Evolutionary conservation across 495 filamentous ascomycete genomes (phyloP).

Genomic region (Neurospora sp.): DNA sequence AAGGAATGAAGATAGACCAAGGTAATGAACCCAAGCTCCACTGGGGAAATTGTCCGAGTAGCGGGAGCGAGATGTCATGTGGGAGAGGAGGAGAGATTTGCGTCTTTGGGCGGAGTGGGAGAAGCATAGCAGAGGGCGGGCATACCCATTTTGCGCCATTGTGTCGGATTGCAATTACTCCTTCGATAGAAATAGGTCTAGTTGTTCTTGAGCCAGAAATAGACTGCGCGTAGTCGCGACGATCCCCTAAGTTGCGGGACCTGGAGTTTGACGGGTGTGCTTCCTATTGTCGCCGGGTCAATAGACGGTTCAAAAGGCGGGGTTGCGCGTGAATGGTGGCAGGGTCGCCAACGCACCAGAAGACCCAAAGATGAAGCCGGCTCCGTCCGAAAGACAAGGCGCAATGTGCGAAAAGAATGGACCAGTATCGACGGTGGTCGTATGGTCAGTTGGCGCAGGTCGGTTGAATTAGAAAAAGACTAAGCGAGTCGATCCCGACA

Average conservation of each 20-base stretch:
- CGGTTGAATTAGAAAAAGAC: neutral
- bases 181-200: neutral
- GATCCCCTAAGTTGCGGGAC: neutral
- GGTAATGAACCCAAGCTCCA: neutral
- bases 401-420: neutral
- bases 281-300: neutral
- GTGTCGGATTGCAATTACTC: neutral
- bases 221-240: neutral
- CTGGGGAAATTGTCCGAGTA: neutral
- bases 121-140: neutral
- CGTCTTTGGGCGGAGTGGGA: neutral
- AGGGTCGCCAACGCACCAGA: neutral
- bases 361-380: neutral
- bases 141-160: conserved; percentile 1
- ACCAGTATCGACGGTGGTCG: neutral
- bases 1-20: neutral
- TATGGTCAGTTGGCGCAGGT: neutral
- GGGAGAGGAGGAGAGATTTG: neutral
- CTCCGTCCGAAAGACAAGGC: neutral
- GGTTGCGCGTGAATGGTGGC: neutral
- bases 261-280: neutral
- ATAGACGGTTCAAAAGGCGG: neutral
- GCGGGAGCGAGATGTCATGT: neutral
- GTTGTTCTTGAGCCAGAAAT: neutral
- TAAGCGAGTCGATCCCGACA: neutral